A percentile compares a stretch with the other conserved stretches of the same genome.
Evolutionary conservation across 192 early-diverging fungal species (phyloP).

Genomic region (Backusella westeae): DNA sequence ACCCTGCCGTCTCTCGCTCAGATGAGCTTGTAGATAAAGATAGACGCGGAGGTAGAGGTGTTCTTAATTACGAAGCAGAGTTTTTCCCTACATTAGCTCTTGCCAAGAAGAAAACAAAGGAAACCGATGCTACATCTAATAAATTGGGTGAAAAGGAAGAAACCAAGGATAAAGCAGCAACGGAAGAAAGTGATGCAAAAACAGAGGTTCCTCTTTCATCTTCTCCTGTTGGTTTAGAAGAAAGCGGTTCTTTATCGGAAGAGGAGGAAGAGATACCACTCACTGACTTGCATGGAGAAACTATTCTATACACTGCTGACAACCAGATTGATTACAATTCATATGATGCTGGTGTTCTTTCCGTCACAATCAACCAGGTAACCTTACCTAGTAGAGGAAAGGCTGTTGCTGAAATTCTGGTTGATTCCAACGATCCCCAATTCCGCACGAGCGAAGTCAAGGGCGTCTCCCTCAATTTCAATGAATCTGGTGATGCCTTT

Average conservation of each 20-base stretch:
- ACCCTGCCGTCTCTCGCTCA: neutral
- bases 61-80: neutral
- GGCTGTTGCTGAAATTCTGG: slow-evolving; percentile 44
- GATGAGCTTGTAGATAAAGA: slow-evolving; percentile 2
- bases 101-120: neutral
- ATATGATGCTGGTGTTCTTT: slow-evolving; percentile 51
- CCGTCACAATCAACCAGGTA: slow-evolving; percentile 45
- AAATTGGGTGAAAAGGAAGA: neutral
- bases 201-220: neutral
- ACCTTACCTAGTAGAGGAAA: slow-evolving; percentile 15
- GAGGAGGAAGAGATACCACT: neutral
- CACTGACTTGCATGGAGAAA: slow-evolving; percentile 35
- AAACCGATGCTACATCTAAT: neutral
- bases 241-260: neutral
- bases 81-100: slow-evolving; percentile 15
- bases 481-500: slow-evolving; percentile 52
- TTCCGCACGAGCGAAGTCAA: slow-evolving; percentile 38
- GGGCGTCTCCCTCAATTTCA: slow-evolving; percentile 27
- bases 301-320: slow-evolving; percentile 23
- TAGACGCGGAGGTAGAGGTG: neutral
- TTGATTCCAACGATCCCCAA: slow-evolving; percentile 46
- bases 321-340: slow-evolving; percentile 24
- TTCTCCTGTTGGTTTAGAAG: neutral
- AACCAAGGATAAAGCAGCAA: neutral
- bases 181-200: neutral